These are phyloP conservation scores for Backusella psychrophila DNA, from an alignment of 192 early-diverging fungal species.

Conservation along the genomic window DNA sequence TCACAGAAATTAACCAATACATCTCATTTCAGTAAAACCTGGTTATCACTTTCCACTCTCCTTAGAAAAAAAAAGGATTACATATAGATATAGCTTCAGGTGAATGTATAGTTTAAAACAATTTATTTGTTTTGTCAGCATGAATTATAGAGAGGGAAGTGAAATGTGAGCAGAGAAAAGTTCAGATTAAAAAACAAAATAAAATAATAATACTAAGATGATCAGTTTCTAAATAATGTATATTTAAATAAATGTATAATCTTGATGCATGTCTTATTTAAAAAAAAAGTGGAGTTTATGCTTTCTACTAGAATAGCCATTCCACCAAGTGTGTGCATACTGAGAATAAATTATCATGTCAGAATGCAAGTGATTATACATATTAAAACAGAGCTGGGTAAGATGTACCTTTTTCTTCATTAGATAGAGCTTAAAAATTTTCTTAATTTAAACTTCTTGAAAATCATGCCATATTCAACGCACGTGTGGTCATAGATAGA, in stretches of 20 bases:
- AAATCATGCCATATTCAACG: background rate
- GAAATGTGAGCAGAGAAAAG: background rate
- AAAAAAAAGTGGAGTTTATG: background rate
- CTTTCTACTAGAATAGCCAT: background rate
- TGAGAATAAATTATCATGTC: background rate
- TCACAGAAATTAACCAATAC: constrained; percentile 3
- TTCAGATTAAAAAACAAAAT: background rate
- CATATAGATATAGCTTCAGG: no score
- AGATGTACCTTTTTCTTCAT: background rate
- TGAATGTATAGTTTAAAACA: no score
- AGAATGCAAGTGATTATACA: background rate
- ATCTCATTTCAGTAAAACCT: background rate
- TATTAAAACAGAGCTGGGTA: background rate
- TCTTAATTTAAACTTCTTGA: background rate
- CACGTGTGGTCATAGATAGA: background rate
- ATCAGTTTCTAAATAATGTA: background rate
- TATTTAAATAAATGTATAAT: background rate
- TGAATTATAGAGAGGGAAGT: background rate
- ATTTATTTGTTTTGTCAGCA: no score
- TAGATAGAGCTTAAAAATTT: background rate
- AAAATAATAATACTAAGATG: background rate
- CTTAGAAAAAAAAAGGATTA: background rate
- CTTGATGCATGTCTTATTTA: background rate
- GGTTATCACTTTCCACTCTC: background rate
- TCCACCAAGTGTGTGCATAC: background rate